Evolutionary conservation across 805 yeast genomes (phyloP), one percentile per base, ranked within the genome.

Genomic region (Kodamaea restingae): DNA sequence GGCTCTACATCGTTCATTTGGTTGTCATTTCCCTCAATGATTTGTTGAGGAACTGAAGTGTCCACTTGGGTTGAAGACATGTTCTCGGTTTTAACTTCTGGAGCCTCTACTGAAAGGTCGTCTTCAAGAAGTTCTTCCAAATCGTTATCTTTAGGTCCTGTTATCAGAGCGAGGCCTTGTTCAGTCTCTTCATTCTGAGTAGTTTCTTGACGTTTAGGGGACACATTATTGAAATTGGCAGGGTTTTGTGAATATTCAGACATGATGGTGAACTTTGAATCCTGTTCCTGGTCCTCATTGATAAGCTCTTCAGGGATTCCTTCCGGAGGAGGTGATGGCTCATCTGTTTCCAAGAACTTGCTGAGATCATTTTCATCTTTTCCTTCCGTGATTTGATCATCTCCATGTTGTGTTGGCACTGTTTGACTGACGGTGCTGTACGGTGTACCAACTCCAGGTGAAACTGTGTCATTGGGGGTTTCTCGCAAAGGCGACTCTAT

Each of bases 1-100:
- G 21, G 32, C 30, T 36, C 39, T 29, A 36, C 10, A 17, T 36
- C 32, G 4, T 10, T 18, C 32, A 30, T 30, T 21, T n/a, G 4
- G 7, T 11, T 33, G 7, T 40, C 39, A 2, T 26, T 29, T 15
- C 21, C 32, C 15, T 28, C 28, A 29, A 22, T 27, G 7, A 20
- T 22, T 22, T 10, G 18, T 4, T 11, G 21, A 7, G 12, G 8
- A 5, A 17, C 31, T 12, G 12, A 7, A 4, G 12, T 17, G 12
- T 18, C 21, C 4, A 7, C 11, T 15, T 7, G 4, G 12, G 4
- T 18, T 30, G 20, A 20, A 20, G 22, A 8, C 8, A 8, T 17
- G 11, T 7, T 6, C 15, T 17, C 34, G 7, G 26, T 18, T 11
- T 32, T 18, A 10, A 21, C 39, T 8, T 18, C 18, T 15, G 20